Percentiles rank a stretch among this genome's conserved stretches.
phyloP scores from a whole-genome alignment of 2,329 filamentous ascomycete species.

The Cladobotryum protrusum region DNA sequence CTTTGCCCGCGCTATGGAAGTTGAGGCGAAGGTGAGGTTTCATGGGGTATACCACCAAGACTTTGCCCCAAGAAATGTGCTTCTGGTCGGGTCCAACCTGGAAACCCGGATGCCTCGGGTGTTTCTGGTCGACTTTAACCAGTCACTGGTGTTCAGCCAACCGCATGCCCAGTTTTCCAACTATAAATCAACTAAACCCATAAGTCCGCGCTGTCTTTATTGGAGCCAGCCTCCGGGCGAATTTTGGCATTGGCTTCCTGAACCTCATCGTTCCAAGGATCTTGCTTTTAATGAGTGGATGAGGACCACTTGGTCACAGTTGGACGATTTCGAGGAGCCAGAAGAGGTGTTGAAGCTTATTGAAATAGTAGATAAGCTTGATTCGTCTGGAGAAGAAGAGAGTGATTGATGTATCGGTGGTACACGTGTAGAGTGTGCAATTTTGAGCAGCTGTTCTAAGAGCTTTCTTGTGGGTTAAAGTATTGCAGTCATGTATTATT shows the following conservation, averaged over 20 bases:
- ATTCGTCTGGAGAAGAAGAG: no score
- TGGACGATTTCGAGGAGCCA: neutral
- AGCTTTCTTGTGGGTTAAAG: no score
- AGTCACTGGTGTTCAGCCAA: neutral
- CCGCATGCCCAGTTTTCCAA: neutral
- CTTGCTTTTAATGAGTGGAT: neutral
- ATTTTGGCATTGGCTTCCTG: neutral
- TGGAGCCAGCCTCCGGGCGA: neutral
- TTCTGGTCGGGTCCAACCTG: neutral
- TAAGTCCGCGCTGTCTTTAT: neutral
- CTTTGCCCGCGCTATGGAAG: conserved; percentile 3
- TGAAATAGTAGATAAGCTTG: no score
- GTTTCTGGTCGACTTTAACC: conserved; percentile 3
- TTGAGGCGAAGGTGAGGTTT: neutral
- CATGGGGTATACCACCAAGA: conserved; percentile 1
- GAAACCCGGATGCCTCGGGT: neutral
- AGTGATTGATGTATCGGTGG: no score
- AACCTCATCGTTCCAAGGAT: neutral
- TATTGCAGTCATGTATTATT: no score
- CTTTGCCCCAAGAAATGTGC: conserved; percentile 5
- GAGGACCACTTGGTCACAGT: neutral
- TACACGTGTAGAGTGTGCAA: no score
- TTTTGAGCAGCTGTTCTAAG: no score
- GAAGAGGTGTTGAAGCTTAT: neutral
- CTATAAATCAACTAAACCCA: neutral